Base-by-base conservation (phyloP, 2,329 filamentous ascomycete genomes). In the Trichoderma koningiopsis region DNA sequence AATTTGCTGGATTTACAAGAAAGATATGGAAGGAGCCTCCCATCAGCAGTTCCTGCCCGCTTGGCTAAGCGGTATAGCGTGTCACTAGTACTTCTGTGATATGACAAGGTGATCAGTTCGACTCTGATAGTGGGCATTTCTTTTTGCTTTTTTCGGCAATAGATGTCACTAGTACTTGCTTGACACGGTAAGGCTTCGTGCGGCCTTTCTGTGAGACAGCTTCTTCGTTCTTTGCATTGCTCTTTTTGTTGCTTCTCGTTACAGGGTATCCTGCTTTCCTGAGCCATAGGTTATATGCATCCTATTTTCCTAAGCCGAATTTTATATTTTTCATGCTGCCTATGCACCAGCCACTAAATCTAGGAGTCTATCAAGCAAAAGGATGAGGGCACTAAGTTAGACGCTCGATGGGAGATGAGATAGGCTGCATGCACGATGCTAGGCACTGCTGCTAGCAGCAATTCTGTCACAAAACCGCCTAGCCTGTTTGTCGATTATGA, bases 11-110 rank as follows among this genome's bases (percentile, higher is more conserved):
- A 27, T 27, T 27, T 27, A 27, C 27, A 27, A 27, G 4, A 4
- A 2, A 27, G 2, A 27, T 2, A 27, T 27, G 27, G 27, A 27
- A 27, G 27, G 27, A 2, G 4, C 27, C 2, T 2, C 27, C 27
- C 27, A 27, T 2, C 27, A 27, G 4, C 2, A 27, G 27, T 27
- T 31, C 29, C 7, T 31, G 67, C 67, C 68, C 68, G 60, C 59
- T 69, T 69, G 68, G 68, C 68, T 69, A 69, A 69, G 68, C 68
- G 68, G 68, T 69, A 69, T 69, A 69, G 68, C 68, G 68, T 69
- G 68, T 69, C 68, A 69, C 68, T 69, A 69, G 68, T 69, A 69
- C 53, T 24, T 3, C 29, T 49, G 43, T 52, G 67, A 69, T 60
- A 69, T 68, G 67, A 68, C 67, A 68, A 68, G 67, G 67, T 68